A percentile compares a stretch with the other conserved stretches of the same genome.
These are phyloP conservation scores for Volvox reticuliferus DNA, from an alignment of 139 green algal species.

Conservation along the genomic window DNA sequence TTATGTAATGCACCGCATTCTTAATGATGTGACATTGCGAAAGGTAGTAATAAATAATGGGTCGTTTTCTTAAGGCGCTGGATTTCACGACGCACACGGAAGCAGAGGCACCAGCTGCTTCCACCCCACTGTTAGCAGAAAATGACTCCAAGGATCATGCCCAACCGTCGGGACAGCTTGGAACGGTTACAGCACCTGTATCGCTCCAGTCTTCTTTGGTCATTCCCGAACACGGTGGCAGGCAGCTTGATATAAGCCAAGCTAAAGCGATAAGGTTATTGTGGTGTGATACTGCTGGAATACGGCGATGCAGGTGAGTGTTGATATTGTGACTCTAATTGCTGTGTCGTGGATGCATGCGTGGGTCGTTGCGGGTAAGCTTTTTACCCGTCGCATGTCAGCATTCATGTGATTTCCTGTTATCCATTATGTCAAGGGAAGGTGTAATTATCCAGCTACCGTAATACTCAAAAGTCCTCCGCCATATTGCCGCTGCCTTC, in stretches of 20 bases:
- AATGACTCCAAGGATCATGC: not conserved
- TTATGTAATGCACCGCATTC: no score
- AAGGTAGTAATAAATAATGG: not conserved
- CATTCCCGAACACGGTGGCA: not conserved
- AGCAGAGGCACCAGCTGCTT: not conserved
- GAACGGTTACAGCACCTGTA: not conserved
- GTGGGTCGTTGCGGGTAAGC: not conserved
- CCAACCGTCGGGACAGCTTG: not conserved
- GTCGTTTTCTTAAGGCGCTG: not conserved
- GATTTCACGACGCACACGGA: not conserved
- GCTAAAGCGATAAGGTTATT: constrained; percentile 32
- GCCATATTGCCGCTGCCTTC: not conserved
- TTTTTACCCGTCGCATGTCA: not conserved
- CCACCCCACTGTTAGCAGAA: not conserved
- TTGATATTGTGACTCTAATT: not conserved
- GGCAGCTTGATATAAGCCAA: not conserved
- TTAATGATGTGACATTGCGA: no score
- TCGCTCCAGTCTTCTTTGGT: not conserved
- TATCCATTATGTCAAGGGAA: not conserved
- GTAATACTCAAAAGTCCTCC: not conserved
- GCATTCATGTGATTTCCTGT: not conserved
- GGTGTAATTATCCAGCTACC: not conserved
- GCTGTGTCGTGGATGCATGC: no score
- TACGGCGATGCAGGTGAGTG: constrained; percentile 32
- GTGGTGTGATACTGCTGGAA: constrained; percentile 34